Evolutionary conservation across 352 stramenopile species (phyloP).

Genomic region (Thalassiosira hispida): DNA sequence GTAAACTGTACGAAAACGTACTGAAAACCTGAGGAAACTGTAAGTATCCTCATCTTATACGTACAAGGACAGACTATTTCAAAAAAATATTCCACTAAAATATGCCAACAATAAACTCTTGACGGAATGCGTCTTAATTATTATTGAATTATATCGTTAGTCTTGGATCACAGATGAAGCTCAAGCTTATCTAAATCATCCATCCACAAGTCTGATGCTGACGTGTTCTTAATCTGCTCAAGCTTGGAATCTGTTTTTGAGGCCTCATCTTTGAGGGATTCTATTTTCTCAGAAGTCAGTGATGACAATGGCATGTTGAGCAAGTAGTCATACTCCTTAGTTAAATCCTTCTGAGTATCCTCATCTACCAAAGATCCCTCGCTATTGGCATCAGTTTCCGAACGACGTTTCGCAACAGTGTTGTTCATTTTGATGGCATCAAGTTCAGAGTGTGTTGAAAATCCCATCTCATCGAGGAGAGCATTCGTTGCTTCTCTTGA

Average conservation of each 20-base stretch:
- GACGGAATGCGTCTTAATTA: no score
- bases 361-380: constrained; percentile 18
- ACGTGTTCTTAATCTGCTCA: constrained; percentile 84
- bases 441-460: constrained; percentile 75
- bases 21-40: no score
- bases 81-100: no score
- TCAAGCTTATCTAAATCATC: constrained; percentile 90
- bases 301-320: constrained; percentile 94
- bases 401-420: constrained; percentile 46
- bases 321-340: constrained; percentile 93
- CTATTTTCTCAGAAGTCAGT: constrained; percentile 92
- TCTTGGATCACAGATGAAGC: constrained; percentile 48
- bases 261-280: constrained; percentile 90
- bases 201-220: constrained; percentile 92
- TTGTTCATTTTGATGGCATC: constrained; percentile 75
- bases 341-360: constrained; percentile 15
- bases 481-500: constrained; percentile 91
- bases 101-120: no score
- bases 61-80: no score
- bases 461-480: constrained; percentile 90
- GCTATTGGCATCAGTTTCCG: not conserved
- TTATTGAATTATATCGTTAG: not conserved
- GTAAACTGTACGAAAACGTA: no score
- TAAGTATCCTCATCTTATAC: no score
- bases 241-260: constrained; percentile 89